Evolutionary conservation across 441 rosid species (phyloP).

Genomic region (Lepidium campestre): DNA sequence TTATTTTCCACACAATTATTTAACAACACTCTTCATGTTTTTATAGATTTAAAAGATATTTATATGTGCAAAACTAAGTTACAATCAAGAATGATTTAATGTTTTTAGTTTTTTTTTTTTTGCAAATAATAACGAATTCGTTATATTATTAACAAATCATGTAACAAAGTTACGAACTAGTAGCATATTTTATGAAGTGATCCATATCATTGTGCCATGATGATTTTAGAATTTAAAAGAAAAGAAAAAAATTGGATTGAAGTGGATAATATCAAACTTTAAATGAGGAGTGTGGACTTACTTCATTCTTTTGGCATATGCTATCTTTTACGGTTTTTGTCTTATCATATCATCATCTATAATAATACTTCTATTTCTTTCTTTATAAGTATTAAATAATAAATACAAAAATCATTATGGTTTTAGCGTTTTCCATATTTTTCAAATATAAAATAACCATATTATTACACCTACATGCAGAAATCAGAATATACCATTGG

Average conservation of each 20-base stretch:
- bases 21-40: too few species aligned
- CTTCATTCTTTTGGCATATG: conserved; percentile 28
- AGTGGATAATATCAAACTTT: conserved; percentile 24
- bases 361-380: background rate
- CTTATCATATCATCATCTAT: too few species aligned
- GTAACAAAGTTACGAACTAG: too few species aligned
- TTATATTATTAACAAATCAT: too few species aligned
- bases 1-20: background rate
- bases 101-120: too few species aligned
- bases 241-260: background rate
- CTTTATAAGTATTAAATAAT: too few species aligned
- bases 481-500: background rate
- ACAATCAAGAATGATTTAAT: too few species aligned
- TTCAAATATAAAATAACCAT: too few species aligned
- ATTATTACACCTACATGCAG: too few species aligned
- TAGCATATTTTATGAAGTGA: background rate
- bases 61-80: background rate
- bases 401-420: too few species aligned
- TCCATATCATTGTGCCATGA: background rate
- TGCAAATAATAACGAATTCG: too few species aligned
- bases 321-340: conserved; percentile 22
- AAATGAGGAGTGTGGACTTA: conserved; percentile 16
- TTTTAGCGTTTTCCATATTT: conserved; percentile 21
- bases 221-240: background rate
- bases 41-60: too few species aligned